Percentiles rank a stretch among this genome's conserved stretches.
phyloP scores from a whole-genome alignment of 495 filamentous ascomycete species.

The Sporormia fimetaria region DNA sequence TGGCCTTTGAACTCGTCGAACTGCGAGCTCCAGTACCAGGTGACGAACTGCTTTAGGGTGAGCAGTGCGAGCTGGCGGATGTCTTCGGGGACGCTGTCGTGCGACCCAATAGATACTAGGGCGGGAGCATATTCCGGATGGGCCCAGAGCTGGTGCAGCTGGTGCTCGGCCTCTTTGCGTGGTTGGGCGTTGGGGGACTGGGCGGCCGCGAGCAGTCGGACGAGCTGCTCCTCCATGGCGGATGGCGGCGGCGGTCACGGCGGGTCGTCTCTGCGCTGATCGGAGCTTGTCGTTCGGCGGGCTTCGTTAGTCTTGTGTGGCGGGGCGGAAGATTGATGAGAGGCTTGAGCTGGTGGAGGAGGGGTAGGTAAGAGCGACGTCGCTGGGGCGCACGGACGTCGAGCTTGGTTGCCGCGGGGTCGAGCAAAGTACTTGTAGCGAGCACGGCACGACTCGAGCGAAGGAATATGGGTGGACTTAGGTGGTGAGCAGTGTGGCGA shows the following conservation, averaged over 20 bases:
- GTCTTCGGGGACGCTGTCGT: conserved; percentile 54
- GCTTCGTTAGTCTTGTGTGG: not conserved
- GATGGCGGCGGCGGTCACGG: too few species aligned
- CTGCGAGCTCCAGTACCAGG: conserved; percentile 60
- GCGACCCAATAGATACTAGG: conserved; percentile 65
- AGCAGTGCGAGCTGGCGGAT: conserved; percentile 76
- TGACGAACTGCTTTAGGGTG: conserved; percentile 68
- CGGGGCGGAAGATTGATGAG: conserved; percentile 7
- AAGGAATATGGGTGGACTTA: too few species aligned
- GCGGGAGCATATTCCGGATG: conserved; percentile 64
- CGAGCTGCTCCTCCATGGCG: conserved; percentile 72
- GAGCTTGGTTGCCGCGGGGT: too few species aligned
- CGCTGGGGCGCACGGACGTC: too few species aligned
- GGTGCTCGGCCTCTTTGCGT: conserved; percentile 68
- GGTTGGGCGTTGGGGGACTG: conserved; percentile 57
- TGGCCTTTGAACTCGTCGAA: conserved; percentile 61
- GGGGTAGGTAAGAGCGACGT: too few species aligned
- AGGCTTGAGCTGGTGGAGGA: too few species aligned
- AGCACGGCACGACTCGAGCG: too few species aligned
- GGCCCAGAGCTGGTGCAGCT: conserved; percentile 52
- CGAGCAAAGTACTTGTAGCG: too few species aligned
- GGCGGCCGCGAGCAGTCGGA: conserved; percentile 67
- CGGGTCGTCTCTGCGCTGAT: too few species aligned
- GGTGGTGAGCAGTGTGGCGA: too few species aligned
- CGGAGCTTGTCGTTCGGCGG: not conserved